A percentile compares a stretch with the other conserved stretches of the same genome.
Evolutionary conservation across 495 filamentous ascomycete genomes (phyloP).

Genomic region (Aspergillus coremiiformis): DNA sequence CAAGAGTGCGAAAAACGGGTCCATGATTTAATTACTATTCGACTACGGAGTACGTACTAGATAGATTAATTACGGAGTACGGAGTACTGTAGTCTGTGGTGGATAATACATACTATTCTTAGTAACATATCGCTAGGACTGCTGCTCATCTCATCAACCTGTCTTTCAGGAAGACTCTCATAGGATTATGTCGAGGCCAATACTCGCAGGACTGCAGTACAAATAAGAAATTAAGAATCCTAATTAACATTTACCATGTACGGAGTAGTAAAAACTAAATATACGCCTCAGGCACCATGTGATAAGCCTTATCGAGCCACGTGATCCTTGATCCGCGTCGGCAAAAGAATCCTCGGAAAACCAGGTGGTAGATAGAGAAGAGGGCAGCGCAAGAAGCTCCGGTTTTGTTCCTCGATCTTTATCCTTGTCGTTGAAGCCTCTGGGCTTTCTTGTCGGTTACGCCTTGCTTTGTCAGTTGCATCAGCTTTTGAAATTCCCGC

Average conservation of each 20-base stretch:
- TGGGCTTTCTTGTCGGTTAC: neutral
- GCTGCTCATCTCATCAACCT: neutral
- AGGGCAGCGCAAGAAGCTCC: neutral
- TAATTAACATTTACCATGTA: no score
- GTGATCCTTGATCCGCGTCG: conserved; percentile 4
- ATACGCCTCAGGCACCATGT: neutral
- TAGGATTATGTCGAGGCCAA: no score
- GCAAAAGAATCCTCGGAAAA: neutral
- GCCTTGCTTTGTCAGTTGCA: neutral
- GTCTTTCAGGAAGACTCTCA: neutral
- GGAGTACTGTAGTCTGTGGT: no score
- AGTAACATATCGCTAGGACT: neutral
- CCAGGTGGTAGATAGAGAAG: neutral
- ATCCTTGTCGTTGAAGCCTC: neutral
- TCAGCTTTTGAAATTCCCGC: neutral
- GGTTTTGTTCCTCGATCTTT: neutral
- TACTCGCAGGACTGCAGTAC: no score
- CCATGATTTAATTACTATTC: no score
- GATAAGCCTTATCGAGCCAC: conserved; percentile 3
- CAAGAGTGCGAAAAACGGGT: neutral
- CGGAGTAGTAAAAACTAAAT: no score
- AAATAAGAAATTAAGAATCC: no score
- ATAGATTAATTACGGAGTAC: neutral
- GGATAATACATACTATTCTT: neutral
- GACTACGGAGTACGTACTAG: no score